Evolutionary conservation across 1,139 yeast genomes (phyloP).

Genomic region (Pichia sp.): DNA sequence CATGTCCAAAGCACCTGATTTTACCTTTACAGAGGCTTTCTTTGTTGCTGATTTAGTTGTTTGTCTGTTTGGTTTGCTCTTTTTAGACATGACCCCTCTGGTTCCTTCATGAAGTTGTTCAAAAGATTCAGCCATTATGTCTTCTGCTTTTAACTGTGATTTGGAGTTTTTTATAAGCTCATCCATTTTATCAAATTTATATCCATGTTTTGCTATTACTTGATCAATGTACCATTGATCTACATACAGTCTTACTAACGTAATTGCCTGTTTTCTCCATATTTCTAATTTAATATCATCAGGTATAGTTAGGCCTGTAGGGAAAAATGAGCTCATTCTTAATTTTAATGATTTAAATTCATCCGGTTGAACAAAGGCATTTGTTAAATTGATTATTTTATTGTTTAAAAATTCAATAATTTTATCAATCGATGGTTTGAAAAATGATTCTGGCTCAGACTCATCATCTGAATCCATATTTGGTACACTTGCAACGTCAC

Average conservation of each 20-base stretch:
- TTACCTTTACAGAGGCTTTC: conserved; percentile 40
- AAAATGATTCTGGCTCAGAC: conserved; percentile 46
- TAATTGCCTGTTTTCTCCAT: conserved; percentile 20
- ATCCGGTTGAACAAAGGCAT: conserved; percentile 21
- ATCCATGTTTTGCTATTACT: background rate
- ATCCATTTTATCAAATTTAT: conserved; percentile 1
- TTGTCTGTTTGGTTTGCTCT: conserved; percentile 21
- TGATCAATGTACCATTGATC: conserved; percentile 18
- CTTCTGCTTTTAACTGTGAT: conserved; percentile 1
- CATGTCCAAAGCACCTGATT: conserved; percentile 58
- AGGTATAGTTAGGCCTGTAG: background rate
- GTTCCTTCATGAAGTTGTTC: conserved; percentile 11
- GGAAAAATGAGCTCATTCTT: conserved; percentile 16
- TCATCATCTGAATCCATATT: conserved; percentile 13
- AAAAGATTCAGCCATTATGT: conserved; percentile 3
- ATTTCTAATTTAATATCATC: conserved; percentile 9
- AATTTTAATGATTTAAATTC: background rate
- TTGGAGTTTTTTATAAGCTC: background rate
- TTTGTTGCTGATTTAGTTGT: conserved; percentile 18
- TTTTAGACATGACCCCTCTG: conserved; percentile 5
- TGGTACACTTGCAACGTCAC: conserved; percentile 31
- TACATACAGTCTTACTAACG: conserved; percentile 23
- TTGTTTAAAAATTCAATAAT: conserved; percentile 31
- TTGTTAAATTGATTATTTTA: conserved; percentile 32
- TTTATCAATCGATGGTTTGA: conserved; percentile 36